phyloP scores from a whole-genome alignment of 1,284 basidiomycete species.

The Ustilago esculenta region DNA sequence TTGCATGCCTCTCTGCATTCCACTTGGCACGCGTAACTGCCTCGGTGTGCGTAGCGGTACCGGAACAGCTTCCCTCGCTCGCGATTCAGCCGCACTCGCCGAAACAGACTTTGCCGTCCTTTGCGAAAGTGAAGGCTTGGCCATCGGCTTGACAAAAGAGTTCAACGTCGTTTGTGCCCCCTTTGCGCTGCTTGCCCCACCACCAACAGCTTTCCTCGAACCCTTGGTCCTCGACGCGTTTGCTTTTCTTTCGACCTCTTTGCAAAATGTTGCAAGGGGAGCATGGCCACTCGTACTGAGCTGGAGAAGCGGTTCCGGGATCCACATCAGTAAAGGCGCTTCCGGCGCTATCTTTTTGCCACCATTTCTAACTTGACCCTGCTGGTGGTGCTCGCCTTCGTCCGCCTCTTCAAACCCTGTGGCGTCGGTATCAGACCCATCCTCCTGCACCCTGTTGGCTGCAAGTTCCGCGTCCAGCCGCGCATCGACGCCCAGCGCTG shows the following conservation, averaged over 20 bases:
- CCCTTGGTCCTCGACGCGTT: conserved; percentile 1
- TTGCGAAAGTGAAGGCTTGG: conserved; percentile 7
- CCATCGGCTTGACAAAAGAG: conserved; percentile 10
- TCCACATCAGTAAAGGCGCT: conserved; percentile 38
- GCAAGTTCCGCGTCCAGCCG: conserved; percentile 14
- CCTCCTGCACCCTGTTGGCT: neutral
- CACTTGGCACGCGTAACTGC: conserved; percentile 19
- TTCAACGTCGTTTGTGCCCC: conserved; percentile 8
- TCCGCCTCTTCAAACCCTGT: neutral
- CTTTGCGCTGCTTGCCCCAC: neutral
- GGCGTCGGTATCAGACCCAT: conserved; percentile 4
- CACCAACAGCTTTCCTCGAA: neutral
- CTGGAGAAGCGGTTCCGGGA: conserved; percentile 27
- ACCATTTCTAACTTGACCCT: too few species aligned
- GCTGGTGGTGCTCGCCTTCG: neutral
- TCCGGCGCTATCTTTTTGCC: neutral
- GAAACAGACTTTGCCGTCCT: neutral
- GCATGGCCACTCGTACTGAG: conserved; percentile 15
- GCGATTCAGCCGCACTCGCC: neutral
- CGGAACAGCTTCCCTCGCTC: neutral
- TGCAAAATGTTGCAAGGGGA: neutral
- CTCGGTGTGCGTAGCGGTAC: neutral
- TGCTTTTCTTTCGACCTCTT: conserved; percentile 14
- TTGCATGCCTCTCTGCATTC: conserved; percentile 6
- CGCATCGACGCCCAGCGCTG: conserved; percentile 17